Evolutionary conservation across 1,139 yeast species (phyloP).

Genomic region (Pneumocystis carinii): DNA sequence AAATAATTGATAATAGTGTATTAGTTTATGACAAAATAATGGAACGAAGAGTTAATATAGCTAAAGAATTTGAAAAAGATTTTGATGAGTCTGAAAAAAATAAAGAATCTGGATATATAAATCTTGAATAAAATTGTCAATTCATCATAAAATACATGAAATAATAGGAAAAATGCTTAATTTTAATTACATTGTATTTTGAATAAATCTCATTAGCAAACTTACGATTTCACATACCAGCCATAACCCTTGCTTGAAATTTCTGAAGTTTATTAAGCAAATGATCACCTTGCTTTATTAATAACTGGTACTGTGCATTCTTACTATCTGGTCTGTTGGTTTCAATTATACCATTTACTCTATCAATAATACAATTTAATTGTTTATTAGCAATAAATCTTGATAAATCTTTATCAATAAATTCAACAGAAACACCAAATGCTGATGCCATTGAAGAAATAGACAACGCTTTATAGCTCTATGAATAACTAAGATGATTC

Average conservation of each 20-base stretch:
- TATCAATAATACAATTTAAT: constrained; percentile 87
- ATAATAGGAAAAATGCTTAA: not conserved
- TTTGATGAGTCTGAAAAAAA: not conserved
- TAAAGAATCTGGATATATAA: not conserved
- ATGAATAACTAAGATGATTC: not conserved
- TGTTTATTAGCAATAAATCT: constrained; percentile 86
- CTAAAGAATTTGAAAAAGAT: not conserved
- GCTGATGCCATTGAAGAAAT: constrained; percentile 86
- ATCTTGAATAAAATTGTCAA: not conserved
- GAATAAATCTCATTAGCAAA: not conserved
- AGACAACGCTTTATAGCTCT: constrained; percentile 76
- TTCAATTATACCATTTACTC: constrained; percentile 88
- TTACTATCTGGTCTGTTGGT: constrained; percentile 94
- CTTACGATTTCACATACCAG: not conserved
- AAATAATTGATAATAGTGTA: not conserved
- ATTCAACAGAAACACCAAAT: constrained; percentile 75
- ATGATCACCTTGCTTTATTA: constrained; percentile 85
- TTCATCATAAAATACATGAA: not conserved
- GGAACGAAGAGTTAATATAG: not conserved
- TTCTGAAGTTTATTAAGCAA: constrained; percentile 87
- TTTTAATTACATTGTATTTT: not conserved
- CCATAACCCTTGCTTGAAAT: constrained; percentile 83
- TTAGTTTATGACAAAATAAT: not conserved
- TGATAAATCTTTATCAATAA: constrained; percentile 61
- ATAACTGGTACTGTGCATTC: constrained; percentile 77